A percentile compares a stretch with the other conserved stretches of the same genome.
These are phyloP conservation scores for Tuber aestivum DNA, from an alignment of 495 filamentous ascomycete genomes.

Conservation along the genomic window DNA sequence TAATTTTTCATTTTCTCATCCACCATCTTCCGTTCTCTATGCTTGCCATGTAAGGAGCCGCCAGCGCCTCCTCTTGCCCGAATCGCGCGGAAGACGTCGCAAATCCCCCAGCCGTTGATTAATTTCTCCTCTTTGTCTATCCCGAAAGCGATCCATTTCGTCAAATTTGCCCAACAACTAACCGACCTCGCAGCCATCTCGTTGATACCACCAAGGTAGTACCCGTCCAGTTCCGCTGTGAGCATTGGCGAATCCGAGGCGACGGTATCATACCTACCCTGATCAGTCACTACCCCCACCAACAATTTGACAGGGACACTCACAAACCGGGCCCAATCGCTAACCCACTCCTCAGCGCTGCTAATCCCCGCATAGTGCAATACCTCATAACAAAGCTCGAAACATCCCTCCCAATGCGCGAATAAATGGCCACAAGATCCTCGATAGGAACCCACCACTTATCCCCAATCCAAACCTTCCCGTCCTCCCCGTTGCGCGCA, in stretches of 20 bases:
- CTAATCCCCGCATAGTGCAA: constrained; percentile 35
- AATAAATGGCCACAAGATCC: constrained; percentile 36
- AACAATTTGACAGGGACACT: neutral
- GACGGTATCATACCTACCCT: constrained; percentile 17
- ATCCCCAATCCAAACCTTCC: constrained; percentile 22
- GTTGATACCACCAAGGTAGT: constrained; percentile 38
- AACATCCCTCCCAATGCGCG: constrained; percentile 25
- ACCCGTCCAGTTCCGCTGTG: constrained; percentile 30
- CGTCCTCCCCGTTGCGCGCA: constrained; percentile 18
- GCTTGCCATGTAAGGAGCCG: neutral
- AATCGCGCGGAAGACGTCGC: constrained; percentile 41
- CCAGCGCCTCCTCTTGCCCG: constrained; percentile 34
- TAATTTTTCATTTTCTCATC: constrained; percentile 5
- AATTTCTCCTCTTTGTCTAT: constrained; percentile 32
- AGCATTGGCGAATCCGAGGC: constrained; percentile 36
- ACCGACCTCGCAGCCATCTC: constrained; percentile 40
- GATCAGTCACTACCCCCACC: neutral
- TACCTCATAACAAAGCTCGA: constrained; percentile 29
- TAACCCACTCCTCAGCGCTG: constrained; percentile 35
- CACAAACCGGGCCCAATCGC: constrained; percentile 28
- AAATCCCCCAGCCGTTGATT: constrained; percentile 34
- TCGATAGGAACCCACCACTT: constrained; percentile 34
- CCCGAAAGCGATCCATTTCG: constrained; percentile 36
- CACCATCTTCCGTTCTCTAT: neutral
- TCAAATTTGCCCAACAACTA: constrained; percentile 38